Base-by-base conservation (phyloP, 257 asterid genomes). In the Pogostemon cablin region DNA sequence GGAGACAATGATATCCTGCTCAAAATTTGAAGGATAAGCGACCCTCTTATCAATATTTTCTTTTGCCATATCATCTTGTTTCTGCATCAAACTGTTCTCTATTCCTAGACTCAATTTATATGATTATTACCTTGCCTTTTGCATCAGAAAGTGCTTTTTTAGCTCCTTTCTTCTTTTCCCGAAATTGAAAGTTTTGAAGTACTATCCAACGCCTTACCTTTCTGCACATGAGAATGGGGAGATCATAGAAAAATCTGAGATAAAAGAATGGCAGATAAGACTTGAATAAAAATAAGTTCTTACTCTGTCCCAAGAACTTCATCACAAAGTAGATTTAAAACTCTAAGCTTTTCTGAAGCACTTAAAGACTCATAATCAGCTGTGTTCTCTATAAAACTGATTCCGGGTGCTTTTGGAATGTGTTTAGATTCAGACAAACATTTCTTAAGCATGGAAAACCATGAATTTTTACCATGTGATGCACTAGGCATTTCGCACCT, bases 301-400 rank as follows among this genome's bases (percentile, higher is more conserved):
- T 82, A 90, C 98, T 20, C 75, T 4, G 92, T 89, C 73, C 77
- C 88, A 76, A 88, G 90, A 68, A 88, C 75, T 77, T 92, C 95
- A 65, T 87, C 95, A 56, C 96, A 91, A 43, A 91, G 75, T 74
- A 85, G 53, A 62, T 83, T 87, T 49, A 91, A 57, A 65, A 88
- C 67, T 79, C 42, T 82, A 42, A 92, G 90, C 82, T 81, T 87
- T 65, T 82, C 70, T 3, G 98, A 80, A 78, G 90, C 75, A 74
- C 10, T 68, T 72, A 89, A 69, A 64, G 71, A 65, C 74, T 86
- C 93, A 67, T 80, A 89, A 65, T 81, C 82, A 54, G 74, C 68
- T 73, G 76, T 79, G 37, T 82, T 63, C 65, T 75, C 79, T 50
- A 85, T 65, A 55, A 46, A 67, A 72, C 60, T 83, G 77, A 89